Conservation (phyloP, 371 early-diverging fungal genomes). For the Apophysomyces variabilis region DNA sequence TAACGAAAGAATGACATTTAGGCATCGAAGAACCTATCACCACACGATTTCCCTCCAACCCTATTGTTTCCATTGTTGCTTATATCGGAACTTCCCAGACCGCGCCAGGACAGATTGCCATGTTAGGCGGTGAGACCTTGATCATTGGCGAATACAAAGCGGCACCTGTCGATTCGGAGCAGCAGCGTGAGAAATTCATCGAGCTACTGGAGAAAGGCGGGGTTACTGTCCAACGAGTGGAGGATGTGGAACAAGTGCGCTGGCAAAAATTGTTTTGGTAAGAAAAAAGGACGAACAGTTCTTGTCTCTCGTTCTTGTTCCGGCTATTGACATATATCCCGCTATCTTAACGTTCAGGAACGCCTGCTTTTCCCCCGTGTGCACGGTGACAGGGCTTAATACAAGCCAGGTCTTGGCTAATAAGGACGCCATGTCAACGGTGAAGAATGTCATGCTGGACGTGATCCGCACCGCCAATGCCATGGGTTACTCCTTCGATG, state of each 20-base stretch:
- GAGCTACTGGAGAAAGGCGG: conserved; percentile 57
- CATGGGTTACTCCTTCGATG: conserved; percentile 50
- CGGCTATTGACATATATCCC: too few species aligned
- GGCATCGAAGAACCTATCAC: conserved; percentile 71
- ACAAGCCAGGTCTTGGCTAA: conserved; percentile 64
- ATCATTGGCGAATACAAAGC: conserved; percentile 37
- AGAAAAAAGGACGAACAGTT: not conserved
- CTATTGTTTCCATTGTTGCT: conserved; percentile 74
- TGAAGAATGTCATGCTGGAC: conserved; percentile 65
- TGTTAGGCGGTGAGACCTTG: conserved; percentile 43
- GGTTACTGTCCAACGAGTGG: conserved; percentile 48
- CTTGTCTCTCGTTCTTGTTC: too few species aligned
- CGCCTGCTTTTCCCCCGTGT: conserved; percentile 77
- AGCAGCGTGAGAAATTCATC: conserved; percentile 35
- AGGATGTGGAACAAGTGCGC: conserved; percentile 71
- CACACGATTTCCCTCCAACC: conserved; percentile 66
- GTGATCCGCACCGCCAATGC: conserved; percentile 62
- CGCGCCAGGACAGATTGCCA: conserved; percentile 60
- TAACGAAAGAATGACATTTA: not conserved
- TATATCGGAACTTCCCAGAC: conserved; percentile 77
- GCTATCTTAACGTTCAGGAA: conserved; percentile 48
- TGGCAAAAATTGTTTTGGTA: conserved; percentile 89
- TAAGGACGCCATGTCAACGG: conserved; percentile 51
- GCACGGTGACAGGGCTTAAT: conserved; percentile 70
- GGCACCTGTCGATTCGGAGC: conserved; percentile 29